Base-by-base conservation (phyloP, 352 stramenopile genomes). In the Phytophthora sp. region DNA sequence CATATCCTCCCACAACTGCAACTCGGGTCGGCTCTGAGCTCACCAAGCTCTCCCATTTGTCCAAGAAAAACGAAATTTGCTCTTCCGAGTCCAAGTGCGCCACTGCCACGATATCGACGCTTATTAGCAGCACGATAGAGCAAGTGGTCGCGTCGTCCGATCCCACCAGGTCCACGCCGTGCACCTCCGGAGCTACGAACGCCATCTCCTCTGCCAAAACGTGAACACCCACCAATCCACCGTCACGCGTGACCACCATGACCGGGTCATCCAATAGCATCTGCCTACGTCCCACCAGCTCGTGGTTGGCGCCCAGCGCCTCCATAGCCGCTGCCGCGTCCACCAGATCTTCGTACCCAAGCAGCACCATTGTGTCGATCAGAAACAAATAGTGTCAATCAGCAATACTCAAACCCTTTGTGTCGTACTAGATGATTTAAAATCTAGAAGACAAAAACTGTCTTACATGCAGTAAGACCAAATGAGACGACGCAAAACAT, bases 121-220 rank as follows among this genome's bases (percentile, higher is more conserved):
- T 30, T 42, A 62, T 61, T 26, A 74, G 29, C 35, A 74, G 6
- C 21, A 74, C 66, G 13, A 74, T 44, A 15, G 66, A 74, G 49
- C 66, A 74, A n/a, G 66, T 74, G 29, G 66, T 74, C 23, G 66
- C 66, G 50, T 74, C 61, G 55, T 74, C 66, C 15, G 66, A 74
- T 26, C 61, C 66, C 33, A 74, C 54, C 18, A 74, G 36, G 38
- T 74, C 66, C 39, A 74, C 33, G 12, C 7, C 20, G 26, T 68
- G 49, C 49, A 42, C 12, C n/a, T 27, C 31, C 15, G 54, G 38
- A 21, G 51, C 35, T 23, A 74, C 50, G 29, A 74, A 68, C 20
- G 61, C 61, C 66, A 74, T 74, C 26, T 74, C 66, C 23, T 71
- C 30, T 15, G 66, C 29, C 54, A 74, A 54, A 45, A 74, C 55